phyloP scores from a whole-genome alignment of 2,329 filamentous ascomycete genomes.

The Drechslerella coelobrocha region DNA sequence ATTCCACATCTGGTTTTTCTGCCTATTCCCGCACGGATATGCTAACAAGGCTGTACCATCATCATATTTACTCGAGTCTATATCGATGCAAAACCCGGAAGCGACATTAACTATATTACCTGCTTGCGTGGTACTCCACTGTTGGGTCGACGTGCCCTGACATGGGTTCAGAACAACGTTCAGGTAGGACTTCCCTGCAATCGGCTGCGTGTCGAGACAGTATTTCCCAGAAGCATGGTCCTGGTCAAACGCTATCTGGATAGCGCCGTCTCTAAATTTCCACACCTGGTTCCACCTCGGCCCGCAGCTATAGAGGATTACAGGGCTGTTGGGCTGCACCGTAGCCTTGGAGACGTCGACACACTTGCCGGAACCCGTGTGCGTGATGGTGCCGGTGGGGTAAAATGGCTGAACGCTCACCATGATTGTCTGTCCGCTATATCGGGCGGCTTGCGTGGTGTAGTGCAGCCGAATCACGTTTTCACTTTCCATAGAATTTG shows the following conservation, averaged over 20 bases:
- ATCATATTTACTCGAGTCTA: slow-evolving; percentile 39
- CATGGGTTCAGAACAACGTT: slow-evolving; percentile 43
- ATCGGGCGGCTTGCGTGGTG: slow-evolving; percentile 27
- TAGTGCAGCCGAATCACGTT: slow-evolving; percentile 43
- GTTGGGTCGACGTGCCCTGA: slow-evolving; percentile 23
- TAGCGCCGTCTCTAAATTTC: slow-evolving; percentile 44
- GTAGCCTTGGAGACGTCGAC: slow-evolving; percentile 41
- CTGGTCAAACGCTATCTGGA: slow-evolving; percentile 46
- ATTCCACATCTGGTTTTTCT: slow-evolving; percentile 41
- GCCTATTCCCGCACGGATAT: slow-evolving; percentile 38
- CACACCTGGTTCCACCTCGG: slow-evolving; percentile 47
- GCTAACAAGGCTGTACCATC: slow-evolving; percentile 43
- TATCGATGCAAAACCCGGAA: slow-evolving; percentile 35
- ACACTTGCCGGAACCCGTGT: slow-evolving; percentile 35
- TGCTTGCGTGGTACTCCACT: slow-evolving; percentile 30
- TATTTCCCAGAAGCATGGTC: slow-evolving; percentile 29
- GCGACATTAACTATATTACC: slow-evolving; percentile 34
- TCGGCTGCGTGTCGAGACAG: slow-evolving; percentile 39
- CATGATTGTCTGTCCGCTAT: slow-evolving; percentile 23
- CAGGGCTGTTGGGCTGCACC: slow-evolving; percentile 33
- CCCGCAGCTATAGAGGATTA: slow-evolving; percentile 41
- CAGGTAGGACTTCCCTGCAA: background rate
- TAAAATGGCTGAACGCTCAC: slow-evolving; percentile 33
- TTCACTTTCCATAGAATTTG: slow-evolving; percentile 33
- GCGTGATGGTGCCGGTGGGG: slow-evolving; percentile 36